phyloP scores from a whole-genome alignment of 2,329 filamentous ascomycete genomes.

The Aspergillus melleus region DNA sequence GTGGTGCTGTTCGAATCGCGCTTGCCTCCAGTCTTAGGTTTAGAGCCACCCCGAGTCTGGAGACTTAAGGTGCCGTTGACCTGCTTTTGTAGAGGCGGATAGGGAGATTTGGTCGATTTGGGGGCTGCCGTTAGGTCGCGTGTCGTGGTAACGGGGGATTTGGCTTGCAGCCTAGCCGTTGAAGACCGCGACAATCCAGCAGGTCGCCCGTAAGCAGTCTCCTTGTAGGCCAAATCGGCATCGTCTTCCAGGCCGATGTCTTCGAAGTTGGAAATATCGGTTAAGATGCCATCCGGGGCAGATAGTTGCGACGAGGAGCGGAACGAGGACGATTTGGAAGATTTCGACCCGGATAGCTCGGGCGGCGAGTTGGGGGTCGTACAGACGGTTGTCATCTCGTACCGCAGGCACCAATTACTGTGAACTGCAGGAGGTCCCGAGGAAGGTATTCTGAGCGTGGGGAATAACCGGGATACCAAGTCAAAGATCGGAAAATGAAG shows the following conservation, averaged over 20 bases:
- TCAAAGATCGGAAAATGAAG: neutral
- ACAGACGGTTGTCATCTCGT: conserved; percentile 46
- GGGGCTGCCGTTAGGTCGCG: conserved; percentile 36
- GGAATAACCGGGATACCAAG: neutral
- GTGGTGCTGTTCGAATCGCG: conserved; percentile 23
- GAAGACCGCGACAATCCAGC: conserved; percentile 28
- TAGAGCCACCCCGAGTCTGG: conserved; percentile 28
- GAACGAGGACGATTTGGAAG: conserved; percentile 86
- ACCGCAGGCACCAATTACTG: conserved; percentile 4
- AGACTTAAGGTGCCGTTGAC: conserved; percentile 27
- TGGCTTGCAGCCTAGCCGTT: conserved; percentile 27
- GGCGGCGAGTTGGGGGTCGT: conserved; percentile 67
- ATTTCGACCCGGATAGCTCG: conserved; percentile 80
- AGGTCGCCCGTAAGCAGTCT: conserved; percentile 29
- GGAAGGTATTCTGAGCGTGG: neutral
- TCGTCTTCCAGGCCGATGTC: conserved; percentile 86
- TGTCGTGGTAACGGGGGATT: conserved; percentile 29
- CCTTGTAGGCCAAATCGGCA: conserved; percentile 38
- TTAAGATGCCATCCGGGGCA: conserved; percentile 64
- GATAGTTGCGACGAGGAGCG: conserved; percentile 74
- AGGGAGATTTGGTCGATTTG: conserved; percentile 24
- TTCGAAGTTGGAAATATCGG: conserved; percentile 82
- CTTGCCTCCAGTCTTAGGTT: conserved; percentile 23
- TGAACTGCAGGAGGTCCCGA: neutral
- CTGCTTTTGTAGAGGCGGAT: conserved; percentile 26